Percentiles rank a stretch among this genome's conserved stretches.
phyloP scores from a whole-genome alignment of 352 stramenopile species.

The Phytophthora syringae region DNA sequence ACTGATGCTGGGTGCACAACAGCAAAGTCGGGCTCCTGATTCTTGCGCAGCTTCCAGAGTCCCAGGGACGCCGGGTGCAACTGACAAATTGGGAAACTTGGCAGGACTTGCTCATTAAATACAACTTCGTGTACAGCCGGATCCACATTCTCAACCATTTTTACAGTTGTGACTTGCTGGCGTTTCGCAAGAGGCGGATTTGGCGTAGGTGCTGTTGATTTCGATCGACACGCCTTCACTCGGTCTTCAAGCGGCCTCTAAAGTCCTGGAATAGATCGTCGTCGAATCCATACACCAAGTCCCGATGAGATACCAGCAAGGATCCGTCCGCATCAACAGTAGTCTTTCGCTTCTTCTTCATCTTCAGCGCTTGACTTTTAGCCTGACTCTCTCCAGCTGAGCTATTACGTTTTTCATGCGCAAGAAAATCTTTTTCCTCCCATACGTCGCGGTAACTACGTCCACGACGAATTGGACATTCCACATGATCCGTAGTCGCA shows the following conservation, averaged over 20 bases:
- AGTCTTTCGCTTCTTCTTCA: conserved; percentile 40
- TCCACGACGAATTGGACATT: conserved; percentile 49
- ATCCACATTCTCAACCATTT: conserved; percentile 23
- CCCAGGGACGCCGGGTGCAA: conserved; percentile 71
- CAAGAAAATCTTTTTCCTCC: conserved; percentile 78
- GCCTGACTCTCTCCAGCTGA: conserved; percentile 25
- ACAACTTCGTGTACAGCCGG: conserved; percentile 22
- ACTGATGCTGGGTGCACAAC: conserved; percentile 57
- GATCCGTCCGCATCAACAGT: conserved; percentile 13
- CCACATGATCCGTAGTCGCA: conserved; percentile 27
- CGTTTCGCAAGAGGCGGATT: conserved; percentile 22
- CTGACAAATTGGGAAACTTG: conserved; percentile 39
- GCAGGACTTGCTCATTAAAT: conserved; percentile 46
- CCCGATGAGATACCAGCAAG: conserved; percentile 49
- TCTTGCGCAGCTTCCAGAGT: conserved; percentile 66
- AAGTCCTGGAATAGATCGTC: conserved; percentile 75
- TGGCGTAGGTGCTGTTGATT: conserved; percentile 17
- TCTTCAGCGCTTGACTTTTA: conserved; percentile 31
- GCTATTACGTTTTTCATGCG: conserved; percentile 39
- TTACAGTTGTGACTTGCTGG: conserved; percentile 16
- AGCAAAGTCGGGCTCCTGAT: conserved; percentile 45
- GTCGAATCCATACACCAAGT: conserved; percentile 83
- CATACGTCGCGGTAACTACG: conserved; percentile 79
- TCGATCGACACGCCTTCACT: conserved; percentile 24
- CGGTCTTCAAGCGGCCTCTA: conserved; percentile 45